A percentile compares a stretch with the other conserved stretches of the same genome.
Evolutionary conservation across 140 eudicot genomes (phyloP).

Genomic region (Artemisia princeps): DNA sequence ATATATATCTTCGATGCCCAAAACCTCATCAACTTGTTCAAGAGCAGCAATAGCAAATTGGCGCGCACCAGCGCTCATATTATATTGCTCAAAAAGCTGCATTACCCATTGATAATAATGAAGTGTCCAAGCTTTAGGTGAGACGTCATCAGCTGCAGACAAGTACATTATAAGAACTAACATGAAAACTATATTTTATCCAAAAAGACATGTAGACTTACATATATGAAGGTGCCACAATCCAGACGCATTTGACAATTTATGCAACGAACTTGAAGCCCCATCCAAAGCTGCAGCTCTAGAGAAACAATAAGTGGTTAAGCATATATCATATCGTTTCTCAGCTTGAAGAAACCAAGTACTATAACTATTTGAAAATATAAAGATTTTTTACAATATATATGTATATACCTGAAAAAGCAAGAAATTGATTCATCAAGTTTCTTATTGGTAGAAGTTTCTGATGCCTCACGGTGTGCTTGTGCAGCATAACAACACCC

Average conservation of each 20-base stretch:
- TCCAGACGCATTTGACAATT: constrained; percentile 61
- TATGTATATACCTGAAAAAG: constrained; percentile 71
- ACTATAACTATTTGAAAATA: too few relatives aligned
- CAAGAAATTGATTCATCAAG: constrained; percentile 70
- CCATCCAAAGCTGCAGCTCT: constrained; percentile 84
- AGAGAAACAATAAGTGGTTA: constrained; percentile 19
- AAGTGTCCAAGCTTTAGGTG: constrained; percentile 83
- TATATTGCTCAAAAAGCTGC: constrained; percentile 90
- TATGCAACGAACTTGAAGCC: constrained; percentile 63
- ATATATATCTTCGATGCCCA: constrained; percentile 23
- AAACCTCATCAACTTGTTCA: constrained; percentile 91
- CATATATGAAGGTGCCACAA: constrained; percentile 51
- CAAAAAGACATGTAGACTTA: constrained; percentile 34
- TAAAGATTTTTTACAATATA: not conserved
- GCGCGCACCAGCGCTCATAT: constrained; percentile 76
- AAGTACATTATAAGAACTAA: constrained; percentile 15
- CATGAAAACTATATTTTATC: not conserved
- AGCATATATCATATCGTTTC: constrained; percentile 6
- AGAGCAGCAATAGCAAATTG: constrained; percentile 97
- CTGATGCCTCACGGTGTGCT: constrained; percentile 54
- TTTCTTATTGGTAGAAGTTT: constrained; percentile 45
- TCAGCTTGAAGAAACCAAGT: not conserved
- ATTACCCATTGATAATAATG: constrained; percentile 93
- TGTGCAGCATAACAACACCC: constrained; percentile 88
- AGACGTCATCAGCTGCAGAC: constrained; percentile 48